Base-by-base conservation (phyloP, 495 filamentous ascomycete species). In the Talaromyces adpressus region DNA sequence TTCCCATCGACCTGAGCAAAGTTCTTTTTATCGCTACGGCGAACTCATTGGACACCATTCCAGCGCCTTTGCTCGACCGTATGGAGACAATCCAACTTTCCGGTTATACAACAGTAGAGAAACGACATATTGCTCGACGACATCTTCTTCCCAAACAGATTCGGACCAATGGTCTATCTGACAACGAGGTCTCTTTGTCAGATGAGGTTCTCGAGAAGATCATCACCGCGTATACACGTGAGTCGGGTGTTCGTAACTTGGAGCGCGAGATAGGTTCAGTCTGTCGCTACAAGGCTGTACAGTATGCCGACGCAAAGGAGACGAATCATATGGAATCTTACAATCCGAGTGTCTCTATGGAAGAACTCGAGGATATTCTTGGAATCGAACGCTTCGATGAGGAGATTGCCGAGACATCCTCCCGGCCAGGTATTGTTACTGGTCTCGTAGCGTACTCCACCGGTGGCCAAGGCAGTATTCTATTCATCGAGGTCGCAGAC, bases 1-100 rank as follows among this genome's bases (percentile, higher is more conserved):
- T 97, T 56, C 95, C 95, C 3, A 90, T 98, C 63, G 95, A 99
- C 73, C 79, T 99, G 39, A 95, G 91, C 77, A 96, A 96, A 76
- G 90, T 99, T 18, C 84, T 98, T 7, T 99, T 99, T 77, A 96
- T 99, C 66, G 94, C 94, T n/a, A 99, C 94, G 9, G 94, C 94
- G 18, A 99, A 99, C 76, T 91, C 86, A 1, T 85, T 97, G 34
- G 92, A 97, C 69, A 97, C 94, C 4, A 99, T 99, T 63, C 93
- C 95, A 6, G 82, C 93, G 12, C 92, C 94, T 16, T 79, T 99
- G n/a, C 84, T 98, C 0, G 94, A 99, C 76, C 86, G 94, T 32
- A 98, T 98, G 94, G 94, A 99, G 79, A 94, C 87, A 1, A 93
- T 98, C 59, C 81, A 86, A 62, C 84, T 99, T 27, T 89, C 91